Percentiles rank a stretch among this genome's conserved stretches.
These are phyloP conservation scores for Caryopteris hybrid DNA, from an alignment of 305 asterid species.

Conservation along the genomic window DNA sequence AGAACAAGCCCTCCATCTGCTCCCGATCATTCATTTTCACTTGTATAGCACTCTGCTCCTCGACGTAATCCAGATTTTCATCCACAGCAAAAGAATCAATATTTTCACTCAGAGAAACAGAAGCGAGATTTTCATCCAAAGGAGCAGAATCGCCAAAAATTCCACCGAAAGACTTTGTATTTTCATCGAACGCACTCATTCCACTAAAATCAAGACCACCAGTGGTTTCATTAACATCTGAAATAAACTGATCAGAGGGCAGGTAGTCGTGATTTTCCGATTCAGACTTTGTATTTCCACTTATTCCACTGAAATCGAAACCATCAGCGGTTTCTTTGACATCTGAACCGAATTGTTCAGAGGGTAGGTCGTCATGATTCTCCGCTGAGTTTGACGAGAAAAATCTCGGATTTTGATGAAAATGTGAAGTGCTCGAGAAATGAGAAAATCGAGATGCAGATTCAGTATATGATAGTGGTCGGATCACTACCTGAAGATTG, in stretches of 20 bases:
- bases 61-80: conserved; percentile 16
- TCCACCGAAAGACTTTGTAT: conserved; percentile 10
- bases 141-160: conserved; percentile 10
- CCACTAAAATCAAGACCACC: conserved; percentile 29
- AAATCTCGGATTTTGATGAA: conserved; percentile 25
- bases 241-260: conserved; percentile 17
- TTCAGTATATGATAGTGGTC: conserved; percentile 16
- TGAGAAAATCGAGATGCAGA: conserved; percentile 26
- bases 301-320: conserved; percentile 29
- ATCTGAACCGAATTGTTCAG: conserved; percentile 20
- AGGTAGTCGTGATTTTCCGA: conserved; percentile 9
- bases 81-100: neutral
- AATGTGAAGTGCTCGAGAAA: conserved; percentile 20
- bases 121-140: conserved; percentile 13
- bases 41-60: conserved; percentile 27
- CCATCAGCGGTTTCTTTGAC: conserved; percentile 15
- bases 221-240: conserved; percentile 16
- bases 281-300: conserved; percentile 21
- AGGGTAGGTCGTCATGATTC: conserved; percentile 24
- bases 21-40: conserved; percentile 34
- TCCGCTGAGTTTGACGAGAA: conserved; percentile 45
- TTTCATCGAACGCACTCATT: conserved; percentile 25
- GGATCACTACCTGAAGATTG: conserved; percentile 27
- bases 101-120: neutral
- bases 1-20: conserved; percentile 48